Percentiles rank a stretch among this genome's conserved stretches.
phyloP scores from a whole-genome alignment of 2,329 filamentous ascomycete genomes.

The Diaporthe citri region DNA sequence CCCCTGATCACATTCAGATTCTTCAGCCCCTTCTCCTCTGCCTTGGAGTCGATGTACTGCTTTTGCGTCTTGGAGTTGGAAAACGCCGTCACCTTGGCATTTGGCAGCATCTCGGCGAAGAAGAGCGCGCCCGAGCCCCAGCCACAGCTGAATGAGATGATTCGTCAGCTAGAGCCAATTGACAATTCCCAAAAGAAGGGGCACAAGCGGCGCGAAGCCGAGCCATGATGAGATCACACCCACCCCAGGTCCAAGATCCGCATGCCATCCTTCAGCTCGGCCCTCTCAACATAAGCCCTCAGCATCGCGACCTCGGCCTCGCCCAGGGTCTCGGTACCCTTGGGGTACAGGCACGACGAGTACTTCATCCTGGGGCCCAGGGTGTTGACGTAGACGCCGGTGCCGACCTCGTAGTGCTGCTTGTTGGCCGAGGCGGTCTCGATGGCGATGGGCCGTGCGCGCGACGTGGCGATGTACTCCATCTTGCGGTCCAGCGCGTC shows the following conservation, averaged over 20 bases:
- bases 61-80: conserved; percentile 79
- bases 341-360: conserved; percentile 74
- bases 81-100: conserved; percentile 73
- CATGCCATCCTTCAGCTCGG: conserved; percentile 71
- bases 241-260: conserved; percentile 72
- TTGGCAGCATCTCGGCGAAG: conserved; percentile 74
- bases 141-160: conserved; percentile 64
- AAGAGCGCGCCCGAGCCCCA: conserved; percentile 77
- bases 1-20: conserved; percentile 76
- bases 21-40: conserved; percentile 65
- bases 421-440: conserved; percentile 74
- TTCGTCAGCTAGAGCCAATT: background rate
- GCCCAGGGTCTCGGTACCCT: conserved; percentile 71
- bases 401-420: conserved; percentile 81
- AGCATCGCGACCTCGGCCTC: conserved; percentile 78
- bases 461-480: conserved; percentile 71
- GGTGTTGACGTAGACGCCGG: conserved; percentile 70
- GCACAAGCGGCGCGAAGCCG: conserved; percentile 39
- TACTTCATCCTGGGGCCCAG: conserved; percentile 81
- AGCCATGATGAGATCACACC: conserved; percentile 40
- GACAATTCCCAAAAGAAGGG: background rate
- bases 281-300: conserved; percentile 71
- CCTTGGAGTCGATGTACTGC: conserved; percentile 72
- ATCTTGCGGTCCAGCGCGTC: conserved; percentile 71
- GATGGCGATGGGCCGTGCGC: conserved; percentile 74